Percentiles rank a stretch among this genome's conserved stretches.
Evolutionary conservation across 495 filamentous ascomycete species (phyloP).

Genomic region (Xylaria palmicola): DNA sequence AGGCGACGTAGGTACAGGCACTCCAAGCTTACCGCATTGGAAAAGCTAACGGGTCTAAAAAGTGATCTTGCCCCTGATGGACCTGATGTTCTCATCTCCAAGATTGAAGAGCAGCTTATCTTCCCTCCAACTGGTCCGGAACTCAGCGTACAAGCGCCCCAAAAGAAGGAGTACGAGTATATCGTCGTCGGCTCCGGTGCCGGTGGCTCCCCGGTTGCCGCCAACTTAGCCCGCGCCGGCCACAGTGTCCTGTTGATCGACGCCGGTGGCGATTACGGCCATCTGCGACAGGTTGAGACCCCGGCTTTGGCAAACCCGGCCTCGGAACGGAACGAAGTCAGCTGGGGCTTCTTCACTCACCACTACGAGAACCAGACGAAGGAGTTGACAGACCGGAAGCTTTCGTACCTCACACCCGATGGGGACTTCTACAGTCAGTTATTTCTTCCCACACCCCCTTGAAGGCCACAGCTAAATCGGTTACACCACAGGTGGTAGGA

Average conservation of each 20-base stretch:
- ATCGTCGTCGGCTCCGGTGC: constrained; percentile 64
- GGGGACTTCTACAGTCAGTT: constrained; percentile 33
- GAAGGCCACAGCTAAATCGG: neutral
- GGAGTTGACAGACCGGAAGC: constrained; percentile 46
- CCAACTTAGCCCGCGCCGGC: constrained; percentile 57
- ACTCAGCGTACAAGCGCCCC: neutral
- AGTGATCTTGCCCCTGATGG: constrained; percentile 9
- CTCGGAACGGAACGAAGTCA: constrained; percentile 40
- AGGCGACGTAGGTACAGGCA: constrained; percentile 1
- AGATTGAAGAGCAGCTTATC: neutral
- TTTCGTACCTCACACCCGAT: constrained; percentile 43
- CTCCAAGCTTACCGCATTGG: neutral
- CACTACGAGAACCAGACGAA: constrained; percentile 43
- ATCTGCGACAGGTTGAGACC: constrained; percentile 24
- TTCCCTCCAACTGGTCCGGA: constrained; percentile 4
- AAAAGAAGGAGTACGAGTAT: constrained; percentile 53
- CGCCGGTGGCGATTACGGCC: constrained; percentile 18
- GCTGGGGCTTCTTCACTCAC: constrained; percentile 51
- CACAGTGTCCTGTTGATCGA: constrained; percentile 38
- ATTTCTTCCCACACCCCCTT: neutral
- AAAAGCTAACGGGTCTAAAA: neutral
- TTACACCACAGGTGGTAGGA: constrained; percentile 19
- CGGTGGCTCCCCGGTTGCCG: constrained; percentile 60
- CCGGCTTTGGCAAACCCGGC: constrained; percentile 39
- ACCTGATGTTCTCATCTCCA: neutral